Evolutionary conservation across 306 rosid genomes (phyloP), one percentile per base, ranked within the genome.

Genomic region (Leucaena leucocephala): DNA sequence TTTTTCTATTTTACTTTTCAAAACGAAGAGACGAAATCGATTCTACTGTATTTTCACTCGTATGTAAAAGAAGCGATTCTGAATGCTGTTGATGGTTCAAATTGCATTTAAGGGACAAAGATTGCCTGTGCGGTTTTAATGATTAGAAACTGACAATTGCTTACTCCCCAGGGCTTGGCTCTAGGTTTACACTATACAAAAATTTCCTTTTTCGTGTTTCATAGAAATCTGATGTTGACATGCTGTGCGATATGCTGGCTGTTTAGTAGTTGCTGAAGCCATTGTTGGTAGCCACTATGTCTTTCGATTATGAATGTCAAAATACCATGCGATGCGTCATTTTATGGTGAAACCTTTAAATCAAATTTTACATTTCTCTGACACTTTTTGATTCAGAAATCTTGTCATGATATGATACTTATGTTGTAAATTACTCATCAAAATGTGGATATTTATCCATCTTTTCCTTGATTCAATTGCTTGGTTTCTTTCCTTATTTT

Each of bases 341-440:
- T 62, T 14, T 35, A 34, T 9, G 0, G 42, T 35, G 68, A 62
- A 62, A 14, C 43, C 27, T 35, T 5, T 1, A 62, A 62, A 3
- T 38, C 70, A 65, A 13, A 8, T 65, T 7, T 38, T 65, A 65
- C 22, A 65, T 7, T 17, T 16, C 3, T 7, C 16, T 40, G 8
- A 40, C 52, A 42, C 10, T 67, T 39, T 34, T 66, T 42, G 52
- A 42, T 40, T 66, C 34, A 17, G 70, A 66, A 7, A 39, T 42
- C 72, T 67, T 42, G 16, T 42, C 19, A n/a, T 67, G 34, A 9
- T 66, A n/a, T 40, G 72, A 67, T 67, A n/a, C 71, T 3, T 66
- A 4, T n/a, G 9, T n/a, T 66, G 71, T 67, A n/a, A 42, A 19
- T 42, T 42, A 21, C 34, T 3, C 72, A 10, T 66, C 35, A 8